Evolutionary conservation across 1,284 basidiomycete genomes (phyloP).

Genomic region (Cutaneotrichosporon arboriforme): DNA sequence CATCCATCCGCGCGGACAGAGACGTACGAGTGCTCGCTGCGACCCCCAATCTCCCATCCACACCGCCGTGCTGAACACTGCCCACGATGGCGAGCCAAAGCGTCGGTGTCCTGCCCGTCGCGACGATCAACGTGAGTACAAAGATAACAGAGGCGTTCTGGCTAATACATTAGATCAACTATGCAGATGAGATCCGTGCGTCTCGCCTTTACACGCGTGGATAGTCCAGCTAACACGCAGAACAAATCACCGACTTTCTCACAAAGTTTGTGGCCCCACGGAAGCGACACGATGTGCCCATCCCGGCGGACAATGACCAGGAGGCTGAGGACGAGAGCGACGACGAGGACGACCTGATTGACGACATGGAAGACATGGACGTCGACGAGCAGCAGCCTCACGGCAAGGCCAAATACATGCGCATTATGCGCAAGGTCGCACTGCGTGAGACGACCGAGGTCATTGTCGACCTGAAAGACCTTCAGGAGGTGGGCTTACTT

Average conservation of each 20-base stretch:
- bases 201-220: background rate
- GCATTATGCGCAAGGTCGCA: slow-evolving; percentile 83
- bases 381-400: slow-evolving; percentile 40
- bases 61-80: too few species aligned
- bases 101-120: slow-evolving; percentile 44
- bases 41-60: background rate
- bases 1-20: background rate
- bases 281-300: slow-evolving; percentile 12
- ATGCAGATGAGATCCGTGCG: slow-evolving; percentile 40
- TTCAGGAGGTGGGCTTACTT: slow-evolving; percentile 40
- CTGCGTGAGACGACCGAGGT: slow-evolving; percentile 58
- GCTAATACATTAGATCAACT: slow-evolving; percentile 33
- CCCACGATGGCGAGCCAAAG: background rate
- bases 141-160: background rate
- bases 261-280: slow-evolving; percentile 31
- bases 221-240: slow-evolving; percentile 16
- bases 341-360: slow-evolving; percentile 52
- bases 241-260: slow-evolving; percentile 42
- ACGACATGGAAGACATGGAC: slow-evolving; percentile 49
- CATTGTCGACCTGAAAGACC: slow-evolving; percentile 47
- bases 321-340: slow-evolving; percentile 60
- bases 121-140: slow-evolving; percentile 40
- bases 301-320: slow-evolving; percentile 31
- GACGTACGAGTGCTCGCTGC: background rate
- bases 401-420: slow-evolving; percentile 72